Evolutionary conservation across 1,284 basidiomycete genomes (phyloP).

Genomic region (Tilletia caries): DNA sequence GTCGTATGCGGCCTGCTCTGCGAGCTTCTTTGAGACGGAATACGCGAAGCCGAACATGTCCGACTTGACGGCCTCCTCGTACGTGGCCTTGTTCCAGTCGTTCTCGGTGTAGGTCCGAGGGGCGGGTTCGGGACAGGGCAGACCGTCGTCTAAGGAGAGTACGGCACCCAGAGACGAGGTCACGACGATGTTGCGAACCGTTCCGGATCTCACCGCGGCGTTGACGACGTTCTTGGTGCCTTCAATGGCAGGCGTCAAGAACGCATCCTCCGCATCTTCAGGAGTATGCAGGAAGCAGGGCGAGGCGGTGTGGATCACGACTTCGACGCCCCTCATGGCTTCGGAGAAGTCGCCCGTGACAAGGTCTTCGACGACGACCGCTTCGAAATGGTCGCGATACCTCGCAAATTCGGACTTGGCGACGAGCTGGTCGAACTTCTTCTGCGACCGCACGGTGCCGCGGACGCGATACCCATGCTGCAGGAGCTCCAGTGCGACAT

Average conservation of each 20-base stretch:
- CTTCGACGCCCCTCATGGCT: constrained; percentile 66
- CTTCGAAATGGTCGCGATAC: constrained; percentile 59
- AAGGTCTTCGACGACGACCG: constrained; percentile 63
- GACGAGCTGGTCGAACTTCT: constrained; percentile 60
- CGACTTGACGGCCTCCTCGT: constrained; percentile 4
- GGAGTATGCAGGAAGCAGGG: background rate
- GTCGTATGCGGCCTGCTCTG: constrained; percentile 13
- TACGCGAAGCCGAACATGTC: constrained; percentile 10
- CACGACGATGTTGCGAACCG: constrained; percentile 11
- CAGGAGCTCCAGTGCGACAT: constrained; percentile 56
- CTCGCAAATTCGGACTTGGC: constrained; percentile 57
- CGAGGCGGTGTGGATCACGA: constrained; percentile 27
- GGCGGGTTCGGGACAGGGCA: constrained; percentile 51
- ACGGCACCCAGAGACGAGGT: background rate
- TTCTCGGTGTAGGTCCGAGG: background rate
- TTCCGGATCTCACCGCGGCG: constrained; percentile 7
- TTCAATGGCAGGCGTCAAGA: constrained; percentile 11
- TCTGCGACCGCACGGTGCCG: constrained; percentile 61
- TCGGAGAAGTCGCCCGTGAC: constrained; percentile 67
- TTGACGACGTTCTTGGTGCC: constrained; percentile 10
- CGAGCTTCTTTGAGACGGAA: constrained; percentile 11
- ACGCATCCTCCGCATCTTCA: background rate
- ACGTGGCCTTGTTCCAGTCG: constrained; percentile 18
- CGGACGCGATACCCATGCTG: constrained; percentile 57
- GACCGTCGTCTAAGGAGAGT: constrained; percentile 5